Evolutionary conservation across 352 stramenopile genomes (phyloP).

Genomic region (Globisporangium splendens): DNA sequence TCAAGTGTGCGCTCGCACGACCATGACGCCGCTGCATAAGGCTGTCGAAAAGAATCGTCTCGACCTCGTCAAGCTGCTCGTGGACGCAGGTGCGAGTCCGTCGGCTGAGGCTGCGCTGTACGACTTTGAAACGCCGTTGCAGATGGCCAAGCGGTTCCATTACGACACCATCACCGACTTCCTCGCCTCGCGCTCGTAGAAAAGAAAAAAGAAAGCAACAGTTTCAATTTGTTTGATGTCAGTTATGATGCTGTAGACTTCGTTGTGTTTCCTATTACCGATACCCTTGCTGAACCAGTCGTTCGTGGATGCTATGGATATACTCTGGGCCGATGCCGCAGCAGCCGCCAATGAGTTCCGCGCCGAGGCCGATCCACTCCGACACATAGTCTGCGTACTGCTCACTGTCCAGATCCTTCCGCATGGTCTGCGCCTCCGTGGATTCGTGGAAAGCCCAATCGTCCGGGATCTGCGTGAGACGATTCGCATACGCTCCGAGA

Average conservation of each 20-base stretch:
- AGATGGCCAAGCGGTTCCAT: conserved; percentile 55
- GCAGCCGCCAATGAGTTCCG: conserved; percentile 86
- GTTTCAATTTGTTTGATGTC: background rate
- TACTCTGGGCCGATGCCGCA: conserved; percentile 88
- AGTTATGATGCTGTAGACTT: background rate
- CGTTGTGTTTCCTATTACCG: background rate
- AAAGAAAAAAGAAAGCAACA: background rate
- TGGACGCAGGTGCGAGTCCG: conserved; percentile 37
- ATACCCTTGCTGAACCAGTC: background rate
- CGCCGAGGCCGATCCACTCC: conserved; percentile 56
- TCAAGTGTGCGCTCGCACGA: conserved; percentile 43
- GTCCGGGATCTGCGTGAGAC: conserved; percentile 72
- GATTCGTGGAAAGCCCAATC: conserved; percentile 77
- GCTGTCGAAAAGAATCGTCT: conserved; percentile 56
- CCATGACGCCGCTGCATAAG: conserved; percentile 65
- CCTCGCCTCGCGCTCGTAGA: conserved; percentile 9
- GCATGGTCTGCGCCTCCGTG: conserved; percentile 73
- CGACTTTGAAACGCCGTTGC: conserved; percentile 54
- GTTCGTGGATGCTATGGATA: conserved; percentile 57
- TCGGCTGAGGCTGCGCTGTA: conserved; percentile 42
- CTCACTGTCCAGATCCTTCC: conserved; percentile 69
- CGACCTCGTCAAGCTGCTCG: conserved; percentile 42
- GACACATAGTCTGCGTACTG: conserved; percentile 71
- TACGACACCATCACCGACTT: conserved; percentile 38
- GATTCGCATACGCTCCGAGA: conserved; percentile 88